Base-by-base conservation (phyloP, 495 filamentous ascomycete genomes). In the Lophium mytilinum region DNA sequence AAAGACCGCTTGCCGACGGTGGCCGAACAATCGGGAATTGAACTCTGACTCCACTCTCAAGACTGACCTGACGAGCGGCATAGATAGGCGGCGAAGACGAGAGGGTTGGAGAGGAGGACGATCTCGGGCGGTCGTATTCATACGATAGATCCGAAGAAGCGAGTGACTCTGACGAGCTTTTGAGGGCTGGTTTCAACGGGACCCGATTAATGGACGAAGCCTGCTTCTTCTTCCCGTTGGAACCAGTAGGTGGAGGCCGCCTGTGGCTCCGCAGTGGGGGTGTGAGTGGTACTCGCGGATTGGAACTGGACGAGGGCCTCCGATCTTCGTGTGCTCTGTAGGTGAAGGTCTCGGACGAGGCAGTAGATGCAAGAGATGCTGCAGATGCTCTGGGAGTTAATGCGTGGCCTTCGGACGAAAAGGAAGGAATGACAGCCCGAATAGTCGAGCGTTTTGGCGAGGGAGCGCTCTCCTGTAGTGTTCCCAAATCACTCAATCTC, bases 1-100 rank as follows among this genome's bases (percentile, higher is more conserved):
- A 65, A 36, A 68, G 66, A 53, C 56, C 61, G 56, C 62, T 69
- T 9, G 64, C 56, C 21, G 65, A 62, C 3, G 61, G 63, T 40
- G 56, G 68, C 34, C 62, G 55, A 37, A 69, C 52, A 40, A 66
- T 55, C 12, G 69, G 65, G 45, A 62, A 66, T 45, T 68, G 61
- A 7, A 73, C 42, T 52, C 60, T 55, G 47, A 60, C 60, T 52
- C 65, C 66, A 55, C 58, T 69, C 41, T 59, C 57, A 43, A 66
- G 30, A 30, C 57, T 55, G 18, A 53, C 58, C 30, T 63, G 57
- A 46, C 65, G 56, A 39, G 64, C 66, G 48, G 55, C 63, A 62
- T 60, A 59, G 43, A 60, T 37, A 36, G 52, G 53, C 15, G 53
- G 61, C 14, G 56, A 59, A 6, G 24, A 30, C 24, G 24, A 30